Percentiles rank a stretch among this genome's conserved stretches.
phyloP scores from a whole-genome alignment of 176 grass and related monocot species.

The Juncus inflexus region DNA sequence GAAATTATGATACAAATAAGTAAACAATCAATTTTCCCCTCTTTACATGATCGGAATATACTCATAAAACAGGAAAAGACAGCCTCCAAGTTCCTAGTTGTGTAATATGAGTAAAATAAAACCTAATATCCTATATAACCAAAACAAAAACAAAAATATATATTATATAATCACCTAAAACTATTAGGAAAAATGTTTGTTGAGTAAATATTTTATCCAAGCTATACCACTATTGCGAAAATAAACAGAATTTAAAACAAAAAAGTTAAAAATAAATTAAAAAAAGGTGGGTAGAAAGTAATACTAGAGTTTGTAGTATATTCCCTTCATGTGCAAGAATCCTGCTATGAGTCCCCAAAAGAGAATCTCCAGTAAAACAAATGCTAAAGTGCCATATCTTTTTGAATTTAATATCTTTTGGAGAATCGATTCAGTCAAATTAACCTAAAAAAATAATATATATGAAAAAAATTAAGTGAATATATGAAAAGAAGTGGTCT shows the following conservation, averaged over 20 bases:
- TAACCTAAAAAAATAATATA: conserved; percentile 45
- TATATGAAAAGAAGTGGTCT: neutral
- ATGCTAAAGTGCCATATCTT: conserved; percentile 67
- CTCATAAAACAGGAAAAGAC: too few relatives aligned
- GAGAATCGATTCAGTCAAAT: conserved; percentile 51
- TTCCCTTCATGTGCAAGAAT: conserved; percentile 64
- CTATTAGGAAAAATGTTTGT: too few relatives aligned
- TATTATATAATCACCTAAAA: too few relatives aligned
- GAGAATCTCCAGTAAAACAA: conserved; percentile 71
- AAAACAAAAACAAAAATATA: too few relatives aligned
- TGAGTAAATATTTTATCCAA: too few relatives aligned
- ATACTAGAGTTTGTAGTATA: conserved; percentile 68
- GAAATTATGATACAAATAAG: too few relatives aligned
- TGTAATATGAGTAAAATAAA: too few relatives aligned
- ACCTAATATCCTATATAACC: too few relatives aligned
- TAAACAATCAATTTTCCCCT: too few relatives aligned
- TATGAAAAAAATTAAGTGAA: neutral
- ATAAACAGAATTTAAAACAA: neutral
- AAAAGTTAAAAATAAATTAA: neutral
- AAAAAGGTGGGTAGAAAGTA: neutral
- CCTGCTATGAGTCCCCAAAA: conserved; percentile 74
- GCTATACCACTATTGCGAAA: too few relatives aligned
- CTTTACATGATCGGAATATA: too few relatives aligned
- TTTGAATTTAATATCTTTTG: conserved; percentile 52
- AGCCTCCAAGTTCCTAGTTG: too few relatives aligned